Evolutionary conservation across 768 basidiomycete genomes (phyloP).

Genomic region (Naganishia randhawae): DNA sequence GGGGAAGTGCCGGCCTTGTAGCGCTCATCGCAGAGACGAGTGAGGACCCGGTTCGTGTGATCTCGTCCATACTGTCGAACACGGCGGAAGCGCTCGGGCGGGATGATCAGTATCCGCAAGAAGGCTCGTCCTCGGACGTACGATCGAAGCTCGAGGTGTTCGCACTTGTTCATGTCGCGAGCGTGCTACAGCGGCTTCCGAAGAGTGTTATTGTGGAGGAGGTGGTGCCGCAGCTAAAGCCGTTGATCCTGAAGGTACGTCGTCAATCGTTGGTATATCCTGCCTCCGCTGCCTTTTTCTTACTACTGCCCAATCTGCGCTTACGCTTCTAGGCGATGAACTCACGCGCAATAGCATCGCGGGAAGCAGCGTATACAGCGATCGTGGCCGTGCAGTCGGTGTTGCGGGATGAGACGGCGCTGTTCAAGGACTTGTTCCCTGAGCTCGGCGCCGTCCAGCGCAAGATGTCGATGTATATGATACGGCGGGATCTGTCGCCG

Average conservation of each 20-base stretch:
- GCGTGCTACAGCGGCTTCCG: neutral
- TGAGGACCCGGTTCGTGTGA: neutral
- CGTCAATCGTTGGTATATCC: too few species aligned
- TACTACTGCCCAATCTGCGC: neutral
- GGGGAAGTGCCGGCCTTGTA: neutral
- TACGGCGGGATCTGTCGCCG: slow-evolving; percentile 24
- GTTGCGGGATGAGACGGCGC: neutral
- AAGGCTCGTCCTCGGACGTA: neutral
- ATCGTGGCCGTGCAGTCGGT: slow-evolving; percentile 8
- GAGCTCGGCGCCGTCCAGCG: slow-evolving; percentile 21
- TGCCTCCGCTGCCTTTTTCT: neutral
- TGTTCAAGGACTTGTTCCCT: slow-evolving; percentile 8
- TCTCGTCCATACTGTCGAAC: neutral
- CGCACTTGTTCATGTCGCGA: slow-evolving; percentile 10
- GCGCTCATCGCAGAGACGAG: neutral
- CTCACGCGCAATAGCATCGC: slow-evolving; percentile 6
- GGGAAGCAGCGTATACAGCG: slow-evolving; percentile 19
- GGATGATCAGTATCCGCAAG: neutral
- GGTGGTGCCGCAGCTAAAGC: neutral
- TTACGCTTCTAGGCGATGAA: slow-evolving; percentile 2
- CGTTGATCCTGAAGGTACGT: slow-evolving; percentile 12
- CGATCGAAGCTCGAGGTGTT: neutral
- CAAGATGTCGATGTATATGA: slow-evolving; percentile 19
- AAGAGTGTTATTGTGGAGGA: neutral
- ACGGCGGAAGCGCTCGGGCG: neutral